phyloP scores from a whole-genome alignment of 75 land plant species.

The Selaginella tamariscina region DNA sequence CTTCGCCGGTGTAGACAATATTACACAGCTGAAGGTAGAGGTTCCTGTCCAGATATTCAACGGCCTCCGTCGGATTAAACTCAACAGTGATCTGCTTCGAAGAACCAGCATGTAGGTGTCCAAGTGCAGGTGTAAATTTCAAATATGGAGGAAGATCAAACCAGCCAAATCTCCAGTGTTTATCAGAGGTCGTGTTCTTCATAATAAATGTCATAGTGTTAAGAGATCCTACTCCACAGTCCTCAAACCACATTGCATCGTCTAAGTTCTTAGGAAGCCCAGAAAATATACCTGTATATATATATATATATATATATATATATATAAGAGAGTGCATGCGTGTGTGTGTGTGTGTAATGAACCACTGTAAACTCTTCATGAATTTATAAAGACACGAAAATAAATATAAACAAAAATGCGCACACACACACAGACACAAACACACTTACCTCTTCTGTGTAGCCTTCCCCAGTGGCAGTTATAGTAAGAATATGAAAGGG shows the following conservation, averaged over 20 bases:
- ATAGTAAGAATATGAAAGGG: constrained; percentile 17
- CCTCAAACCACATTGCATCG: constrained; percentile 27
- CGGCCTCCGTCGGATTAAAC: constrained; percentile 12
- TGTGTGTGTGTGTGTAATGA: no score
- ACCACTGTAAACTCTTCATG: no score
- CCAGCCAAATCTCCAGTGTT: constrained; percentile 28
- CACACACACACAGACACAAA: no score
- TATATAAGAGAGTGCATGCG: no score
- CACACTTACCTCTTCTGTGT: constrained; percentile 26
- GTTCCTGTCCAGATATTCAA: constrained; percentile 17
- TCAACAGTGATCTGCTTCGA: constrained; percentile 14
- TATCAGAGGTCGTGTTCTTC: constrained; percentile 17
- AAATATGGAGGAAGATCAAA: constrained; percentile 10
- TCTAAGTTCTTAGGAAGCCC: constrained; percentile 20
- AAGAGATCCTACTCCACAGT: constrained; percentile 15
- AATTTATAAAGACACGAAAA: no score
- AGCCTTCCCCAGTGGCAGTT: constrained; percentile 22
- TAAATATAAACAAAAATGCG: no score
- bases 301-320: no score
- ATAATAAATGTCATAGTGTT: constrained; percentile 9
- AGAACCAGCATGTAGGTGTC: constrained; percentile 23
- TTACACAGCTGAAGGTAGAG: constrained; percentile 24
- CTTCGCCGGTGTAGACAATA: constrained; percentile 1
- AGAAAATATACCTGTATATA: no score
- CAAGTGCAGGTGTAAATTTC: constrained; percentile 20